Percentiles rank a stretch among this genome's conserved stretches.
These are phyloP conservation scores for Dentipellis fragilis DNA, from an alignment of 768 basidiomycete genomes.

Conservation along the genomic window DNA sequence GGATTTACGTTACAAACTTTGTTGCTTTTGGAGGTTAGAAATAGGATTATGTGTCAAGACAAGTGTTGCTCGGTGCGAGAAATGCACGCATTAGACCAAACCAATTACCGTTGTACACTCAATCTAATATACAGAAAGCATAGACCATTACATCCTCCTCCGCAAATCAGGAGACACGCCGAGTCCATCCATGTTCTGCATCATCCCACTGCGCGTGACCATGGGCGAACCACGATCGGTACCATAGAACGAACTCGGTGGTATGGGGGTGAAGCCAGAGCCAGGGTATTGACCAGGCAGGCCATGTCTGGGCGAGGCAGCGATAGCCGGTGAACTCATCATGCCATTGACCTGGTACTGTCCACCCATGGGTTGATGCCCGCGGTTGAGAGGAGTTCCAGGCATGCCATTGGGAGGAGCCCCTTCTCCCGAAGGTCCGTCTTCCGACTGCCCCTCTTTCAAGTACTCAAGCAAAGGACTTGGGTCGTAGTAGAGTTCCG, in stretches of 20 bases:
- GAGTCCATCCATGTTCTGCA: conserved; percentile 12
- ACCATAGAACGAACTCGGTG: conserved; percentile 34
- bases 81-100: too few species aligned
- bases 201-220: conserved; percentile 12
- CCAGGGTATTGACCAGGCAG: conserved; percentile 16
- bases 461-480: conserved; percentile 24
- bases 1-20: too few species aligned
- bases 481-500: conserved; percentile 67
- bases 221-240: conserved; percentile 14
- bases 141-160: conserved; percentile 4
- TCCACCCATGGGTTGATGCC: conserved; percentile 2
- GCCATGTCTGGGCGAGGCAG: conserved; percentile 18
- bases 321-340: conserved; percentile 7
- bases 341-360: conserved; percentile 14
- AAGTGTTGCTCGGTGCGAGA: too few species aligned
- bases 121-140: background rate
- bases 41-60: too few species aligned
- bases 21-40: too few species aligned
- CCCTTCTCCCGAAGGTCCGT: background rate
- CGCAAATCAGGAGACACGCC: conserved; percentile 13
- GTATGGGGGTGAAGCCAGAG: conserved; percentile 23
- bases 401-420: background rate
- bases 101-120: background rate
- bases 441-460: conserved; percentile 15
- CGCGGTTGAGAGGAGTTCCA: conserved; percentile 13